Evolutionary conservation across 345 rosid genomes (phyloP), one percentile per base, ranked within the genome.

Genomic region (Gossypium mustelinum): DNA sequence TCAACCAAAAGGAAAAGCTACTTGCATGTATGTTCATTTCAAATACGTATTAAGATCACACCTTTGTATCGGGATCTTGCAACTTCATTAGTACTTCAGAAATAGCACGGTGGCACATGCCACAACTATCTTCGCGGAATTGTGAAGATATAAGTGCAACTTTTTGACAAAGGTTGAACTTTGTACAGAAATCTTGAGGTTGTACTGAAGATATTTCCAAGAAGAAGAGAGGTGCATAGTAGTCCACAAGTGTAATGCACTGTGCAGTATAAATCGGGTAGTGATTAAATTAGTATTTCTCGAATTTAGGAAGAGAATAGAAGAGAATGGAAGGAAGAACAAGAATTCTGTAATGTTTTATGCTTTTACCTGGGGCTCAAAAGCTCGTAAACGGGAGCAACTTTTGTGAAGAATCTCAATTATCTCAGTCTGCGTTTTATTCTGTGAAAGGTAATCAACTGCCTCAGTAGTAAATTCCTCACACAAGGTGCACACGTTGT

Each of bases 41-140:
- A 12, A 69, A 27, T 29, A 50, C 17, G 10, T 11, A n/a, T 52
- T 18, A 68, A 52, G 73, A 70, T 2, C 25, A 68, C 29, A 22
- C 99, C 99, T 96, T 88, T 16, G 95, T 88, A 77, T 96, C 87
- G 0, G 97, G 98, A 82, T 96, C 97, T 75, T 96, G 83, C 73
- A 96, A 84, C 82, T 90, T 92, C 67, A 75, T 50, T 76, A 92
- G 24, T 65, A 86, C 78, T 80, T 88, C 92, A 1, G 94, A 83
- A 87, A 93, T 82, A 73, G 92, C 85, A 56, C 51, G 75, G 59
- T 79, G 99, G 77, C 99, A 96, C 72, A 90, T 60, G 65, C 73
- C 87, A 44, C 98, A 93, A 84, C 82, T 88, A 75, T 87, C 92
- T 81, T 96, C 88, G 25, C 54, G 78, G 58, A 76, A 12, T 78